Evolutionary conservation across 306 rosid genomes (phyloP).

Genomic region (Neltuma alba): DNA sequence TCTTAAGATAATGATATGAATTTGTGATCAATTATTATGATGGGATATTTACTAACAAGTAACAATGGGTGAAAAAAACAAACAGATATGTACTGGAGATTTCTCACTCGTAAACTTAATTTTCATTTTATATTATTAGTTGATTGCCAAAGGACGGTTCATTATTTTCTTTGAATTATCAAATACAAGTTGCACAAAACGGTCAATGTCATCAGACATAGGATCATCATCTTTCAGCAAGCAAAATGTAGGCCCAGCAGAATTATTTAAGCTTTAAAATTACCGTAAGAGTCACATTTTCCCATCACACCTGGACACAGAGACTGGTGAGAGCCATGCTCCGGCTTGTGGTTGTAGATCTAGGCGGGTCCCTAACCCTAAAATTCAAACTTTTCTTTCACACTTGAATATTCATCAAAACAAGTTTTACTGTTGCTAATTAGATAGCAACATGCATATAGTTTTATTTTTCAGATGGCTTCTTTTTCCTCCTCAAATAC

Average conservation of each 20-base stretch:
- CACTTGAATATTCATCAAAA: neutral
- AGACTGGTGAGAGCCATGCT: slow-evolving; percentile 17
- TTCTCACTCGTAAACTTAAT: neutral
- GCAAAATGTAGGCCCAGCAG: neutral
- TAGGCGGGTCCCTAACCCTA: slow-evolving; percentile 33
- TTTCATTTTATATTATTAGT: neutral
- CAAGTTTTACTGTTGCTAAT: slow-evolving; percentile 38
- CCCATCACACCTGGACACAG: slow-evolving; percentile 31
- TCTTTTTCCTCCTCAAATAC: slow-evolving; percentile 15
- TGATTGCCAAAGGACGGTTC: neutral
- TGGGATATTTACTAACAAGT: neutral
- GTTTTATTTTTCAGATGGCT: neutral
- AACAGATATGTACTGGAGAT: neutral
- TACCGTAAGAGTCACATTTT: slow-evolving; percentile 37
- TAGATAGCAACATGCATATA: slow-evolving; percentile 27
- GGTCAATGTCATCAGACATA: slow-evolving; percentile 15
- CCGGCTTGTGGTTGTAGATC: neutral
- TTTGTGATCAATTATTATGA: neutral
- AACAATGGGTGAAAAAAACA: neutral
- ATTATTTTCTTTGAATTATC: neutral
- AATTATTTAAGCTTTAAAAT: slow-evolving; percentile 42
- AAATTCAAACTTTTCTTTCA: slow-evolving; percentile 16
- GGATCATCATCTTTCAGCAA: slow-evolving; percentile 9
- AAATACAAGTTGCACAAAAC: slow-evolving; percentile 21
- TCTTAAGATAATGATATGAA: neutral